Base-by-base conservation (phyloP, 2,329 filamentous ascomycete species). In the Fusarium albidum region DNA sequence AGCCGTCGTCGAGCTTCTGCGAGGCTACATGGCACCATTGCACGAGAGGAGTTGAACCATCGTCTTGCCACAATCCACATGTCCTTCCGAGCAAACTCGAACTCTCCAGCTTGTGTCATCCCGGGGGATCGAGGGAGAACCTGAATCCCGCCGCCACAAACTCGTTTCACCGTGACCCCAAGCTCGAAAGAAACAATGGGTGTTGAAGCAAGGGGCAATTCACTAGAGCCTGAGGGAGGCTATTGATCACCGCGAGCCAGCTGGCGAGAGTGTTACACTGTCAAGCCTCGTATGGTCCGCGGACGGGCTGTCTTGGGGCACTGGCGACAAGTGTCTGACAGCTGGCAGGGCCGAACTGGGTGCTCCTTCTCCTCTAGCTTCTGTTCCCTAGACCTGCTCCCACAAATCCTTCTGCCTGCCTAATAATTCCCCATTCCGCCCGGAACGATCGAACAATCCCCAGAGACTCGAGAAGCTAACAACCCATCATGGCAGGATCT, bases 401-500 rank as follows among this genome's bases (percentile, higher is more conserved):
- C n/a, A 14, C 28, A 9, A 45, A 43, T 27, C 21, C n/a, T 40
- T 35, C 15, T 28, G 28, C 31, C 13, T 14, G 28, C 8, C 38
- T 29, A 11, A 10, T 12, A n/a, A 12, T 29, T 9, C 12, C 28
- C 12, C 14, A n/a, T 15, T 29, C 12, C 12, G 32, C 12, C 14
- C 8, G 29, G 29, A 45, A 14, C n/a, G 33, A 3, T 11, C 5
- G 28, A 39, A 27, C 34, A 42, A 34, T 6, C 31, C 33, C 32
- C 12, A 49, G n/a, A 33, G 21, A 21, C 21, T 25, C 12, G 18
- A 15, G 18, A 35, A 41, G 64, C 64, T 59, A 48, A 64, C 52
- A 12, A 27, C 8, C 15, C 43, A 62, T 31, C 37, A 57, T 65
- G 57, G 46, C 64, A 96, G 92, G 92, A 72, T 96, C 93, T 60